Conservation (phyloP, 768 basidiomycete genomes). For the Lentinula detonsa region DNA sequence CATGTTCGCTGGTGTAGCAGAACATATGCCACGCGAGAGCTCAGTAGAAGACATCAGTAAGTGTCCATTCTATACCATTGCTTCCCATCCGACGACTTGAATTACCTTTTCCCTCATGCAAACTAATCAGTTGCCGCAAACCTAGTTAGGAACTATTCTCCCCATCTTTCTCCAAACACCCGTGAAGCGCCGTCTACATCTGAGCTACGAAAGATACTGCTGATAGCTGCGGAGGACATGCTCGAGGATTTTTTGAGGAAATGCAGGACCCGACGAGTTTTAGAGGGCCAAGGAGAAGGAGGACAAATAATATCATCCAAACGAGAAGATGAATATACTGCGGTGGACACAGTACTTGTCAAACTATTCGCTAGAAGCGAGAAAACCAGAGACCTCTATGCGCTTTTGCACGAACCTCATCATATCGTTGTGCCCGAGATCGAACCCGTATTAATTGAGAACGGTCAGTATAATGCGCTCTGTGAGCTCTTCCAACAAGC, state of each 20-base stretch:
- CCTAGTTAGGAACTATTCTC: slow-evolving; percentile 90
- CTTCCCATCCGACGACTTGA: slow-evolving; percentile 14
- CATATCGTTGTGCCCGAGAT: slow-evolving; percentile 55
- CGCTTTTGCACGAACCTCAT: slow-evolving; percentile 50
- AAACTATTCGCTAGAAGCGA: slow-evolving; percentile 63
- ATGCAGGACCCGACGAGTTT: slow-evolving; percentile 42
- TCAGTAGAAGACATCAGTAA: slow-evolving; percentile 84
- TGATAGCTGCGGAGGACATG: slow-evolving; percentile 69
- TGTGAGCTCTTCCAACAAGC: slow-evolving; percentile 53
- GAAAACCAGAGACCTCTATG: slow-evolving; percentile 56
- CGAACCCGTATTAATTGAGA: slow-evolving; percentile 45
- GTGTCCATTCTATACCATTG: slow-evolving; percentile 28
- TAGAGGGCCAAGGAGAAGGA: slow-evolving; percentile 18
- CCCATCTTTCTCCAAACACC: slow-evolving; percentile 70
- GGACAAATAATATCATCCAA: slow-evolving; percentile 10
- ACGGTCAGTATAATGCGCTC: slow-evolving; percentile 54
- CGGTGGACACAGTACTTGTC: slow-evolving; percentile 77
- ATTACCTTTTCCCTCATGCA: slow-evolving; percentile 40
- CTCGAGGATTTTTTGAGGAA: slow-evolving; percentile 62
- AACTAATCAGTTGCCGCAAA: slow-evolving; percentile 79
- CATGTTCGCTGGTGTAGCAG: slow-evolving; percentile 70
- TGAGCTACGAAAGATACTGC: slow-evolving; percentile 60
- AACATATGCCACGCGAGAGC: slow-evolving; percentile 61
- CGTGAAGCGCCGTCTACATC: slow-evolving; percentile 63
- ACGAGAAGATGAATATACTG: slow-evolving; percentile 15